A percentile compares a stretch with the other conserved stretches of the same genome.
phyloP scores from a whole-genome alignment of 345 rosid genomes.

The Luvunga scandens region DNA sequence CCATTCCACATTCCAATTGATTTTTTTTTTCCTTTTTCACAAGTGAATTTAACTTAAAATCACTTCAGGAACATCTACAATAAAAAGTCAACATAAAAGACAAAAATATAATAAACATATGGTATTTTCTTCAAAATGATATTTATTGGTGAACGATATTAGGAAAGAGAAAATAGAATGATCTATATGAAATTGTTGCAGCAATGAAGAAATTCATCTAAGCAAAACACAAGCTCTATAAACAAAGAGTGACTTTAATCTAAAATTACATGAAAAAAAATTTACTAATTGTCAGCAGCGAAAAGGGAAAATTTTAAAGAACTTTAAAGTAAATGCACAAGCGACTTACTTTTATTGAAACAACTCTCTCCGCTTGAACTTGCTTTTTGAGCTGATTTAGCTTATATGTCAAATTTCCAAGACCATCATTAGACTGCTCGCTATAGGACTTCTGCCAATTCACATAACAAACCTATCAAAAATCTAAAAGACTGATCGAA shows the following conservation, averaged over 20 bases:
- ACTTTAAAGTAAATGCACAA: neutral
- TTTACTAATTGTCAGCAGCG: neutral
- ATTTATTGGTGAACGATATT: neutral
- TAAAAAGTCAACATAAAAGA: neutral
- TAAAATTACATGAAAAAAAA: neutral
- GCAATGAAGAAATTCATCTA: neutral
- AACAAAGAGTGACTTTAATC: neutral
- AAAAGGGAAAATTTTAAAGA: neutral
- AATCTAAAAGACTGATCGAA: neutral
- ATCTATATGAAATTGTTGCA: neutral
- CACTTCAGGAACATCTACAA: neutral
- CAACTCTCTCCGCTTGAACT: slow-evolving; percentile 72
- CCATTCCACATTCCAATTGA: neutral
- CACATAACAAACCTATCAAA: neutral
- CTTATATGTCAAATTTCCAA: slow-evolving; percentile 57
- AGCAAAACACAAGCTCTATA: neutral
- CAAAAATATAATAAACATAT: no score
- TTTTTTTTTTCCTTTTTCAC: neutral
- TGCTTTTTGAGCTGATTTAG: slow-evolving; percentile 69
- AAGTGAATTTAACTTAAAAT: neutral
- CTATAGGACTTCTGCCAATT: slow-evolving; percentile 47
- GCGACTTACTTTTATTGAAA: slow-evolving; percentile 52
- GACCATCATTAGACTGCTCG: slow-evolving; percentile 41
- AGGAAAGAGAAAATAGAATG: neutral
- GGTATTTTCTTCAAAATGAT: neutral